Percentiles rank a stretch among this genome's conserved stretches.
Evolutionary conservation across 2,329 filamentous ascomycete species (phyloP).

Genomic region (Colletotrichum paranaense): DNA sequence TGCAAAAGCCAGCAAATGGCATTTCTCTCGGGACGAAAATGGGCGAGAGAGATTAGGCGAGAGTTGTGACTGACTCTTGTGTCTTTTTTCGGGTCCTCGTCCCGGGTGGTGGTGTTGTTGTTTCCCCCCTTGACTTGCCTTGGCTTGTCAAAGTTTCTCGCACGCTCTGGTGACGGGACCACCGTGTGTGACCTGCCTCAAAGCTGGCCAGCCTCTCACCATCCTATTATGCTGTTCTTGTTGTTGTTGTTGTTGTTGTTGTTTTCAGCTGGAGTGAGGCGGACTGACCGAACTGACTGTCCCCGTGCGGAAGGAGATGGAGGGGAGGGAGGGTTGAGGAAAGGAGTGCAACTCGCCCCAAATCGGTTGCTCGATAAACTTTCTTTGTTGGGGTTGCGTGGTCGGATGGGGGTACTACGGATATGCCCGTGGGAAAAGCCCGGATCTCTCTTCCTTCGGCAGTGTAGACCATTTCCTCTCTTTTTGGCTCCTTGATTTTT

Average conservation of each 20-base stretch:
- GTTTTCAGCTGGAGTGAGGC: constrained; percentile 15
- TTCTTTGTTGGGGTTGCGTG: not conserved
- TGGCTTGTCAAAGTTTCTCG: not conserved
- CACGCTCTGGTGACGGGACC: not conserved
- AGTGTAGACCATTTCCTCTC: not conserved
- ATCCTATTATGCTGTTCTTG: not conserved
- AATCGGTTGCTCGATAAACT: not conserved
- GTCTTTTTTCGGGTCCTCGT: not conserved
- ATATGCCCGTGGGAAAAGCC: not conserved
- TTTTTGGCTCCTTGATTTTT: not conserved
- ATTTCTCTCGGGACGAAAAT: constrained; percentile 4
- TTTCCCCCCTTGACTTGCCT: not conserved
- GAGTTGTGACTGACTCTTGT: constrained; percentile 11
- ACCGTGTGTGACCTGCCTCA: not conserved
- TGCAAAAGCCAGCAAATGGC: not conserved
- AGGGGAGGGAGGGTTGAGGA: not conserved
- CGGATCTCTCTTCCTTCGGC: not conserved
- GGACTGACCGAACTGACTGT: constrained; percentile 5
- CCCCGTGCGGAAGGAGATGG: not conserved
- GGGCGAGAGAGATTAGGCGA: not conserved
- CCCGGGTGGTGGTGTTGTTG: not conserved
- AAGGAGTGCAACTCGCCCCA: not conserved
- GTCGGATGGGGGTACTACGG: not conserved
- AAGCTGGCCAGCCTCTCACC: not conserved
- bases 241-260: not conserved